Base-by-base conservation (phyloP, 2,329 filamentous ascomycete genomes). In the Periglandula ipomoeae region DNA sequence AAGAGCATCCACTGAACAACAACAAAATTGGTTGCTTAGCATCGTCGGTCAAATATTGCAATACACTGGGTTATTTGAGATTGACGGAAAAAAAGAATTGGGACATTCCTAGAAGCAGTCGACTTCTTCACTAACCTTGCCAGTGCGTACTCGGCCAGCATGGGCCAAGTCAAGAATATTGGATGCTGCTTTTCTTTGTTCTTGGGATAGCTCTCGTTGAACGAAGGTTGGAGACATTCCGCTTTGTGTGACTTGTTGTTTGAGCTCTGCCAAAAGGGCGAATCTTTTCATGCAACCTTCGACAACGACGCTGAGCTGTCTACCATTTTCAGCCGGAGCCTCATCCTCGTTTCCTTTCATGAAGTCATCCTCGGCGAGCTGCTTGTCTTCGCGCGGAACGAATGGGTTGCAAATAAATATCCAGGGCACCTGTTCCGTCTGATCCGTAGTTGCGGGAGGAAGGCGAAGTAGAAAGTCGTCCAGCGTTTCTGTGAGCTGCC, bases 391-490 rank as follows among this genome's bases (percentile, higher is more conserved):
- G 5, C 65, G 63, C 3, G 61, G 59, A 52, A 69, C 70, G 58
- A 76, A 75, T 0, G 84, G 84, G 61, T 88, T 88, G 46, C 74
- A 76, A 38, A 86, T 77, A 69, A 77, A 89, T 43, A 95, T 87
- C 85, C 87, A 93, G 0, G 76, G 75, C 3, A 75, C 71, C 0
- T 67, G 56, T 0, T 58, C 58, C 1, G 63, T 65, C 3, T 66
- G 61, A 2, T 70, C 64, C 1, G 82, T 86, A 1, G 75, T 83
- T 3, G 75, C 74, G 0, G 88, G 86, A 0, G 84, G 84, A 0
- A 90, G 70, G 8, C 87, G 80, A 8, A 67, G 51, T 2, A 93
- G 65, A 56, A 95, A 94, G 1, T 76, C 73, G 7, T 77, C 65
- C 1, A 85, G 66, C 0, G 75, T 76, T 60, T 90, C 86, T 1